phyloP scores from a whole-genome alignment of 306 rosid species.

The Cucumis hystrix region DNA sequence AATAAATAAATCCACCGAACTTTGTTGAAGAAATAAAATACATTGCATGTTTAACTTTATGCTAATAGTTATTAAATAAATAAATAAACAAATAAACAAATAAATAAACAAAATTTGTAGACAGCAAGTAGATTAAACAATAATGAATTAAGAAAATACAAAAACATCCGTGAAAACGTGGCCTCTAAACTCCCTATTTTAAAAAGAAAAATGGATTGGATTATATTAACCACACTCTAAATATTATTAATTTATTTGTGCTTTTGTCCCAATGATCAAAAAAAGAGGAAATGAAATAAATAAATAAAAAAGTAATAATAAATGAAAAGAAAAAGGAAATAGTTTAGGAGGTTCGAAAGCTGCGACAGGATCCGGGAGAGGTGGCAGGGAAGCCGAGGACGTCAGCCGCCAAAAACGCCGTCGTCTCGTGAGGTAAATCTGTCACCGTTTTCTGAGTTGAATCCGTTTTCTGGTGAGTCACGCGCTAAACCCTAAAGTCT shows the following conservation, averaged over 20 bases:
- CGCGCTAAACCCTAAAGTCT: too few relatives aligned
- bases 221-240: background rate
- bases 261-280: background rate
- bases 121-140: too few relatives aligned
- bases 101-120: too few relatives aligned
- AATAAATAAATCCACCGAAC: background rate
- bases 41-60: background rate
- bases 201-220: too few relatives aligned
- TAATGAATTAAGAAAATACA: background rate
- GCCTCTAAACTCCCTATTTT: too few relatives aligned
- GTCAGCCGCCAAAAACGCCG: conserved; percentile 19
- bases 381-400: conserved; percentile 23
- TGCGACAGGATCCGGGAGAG: conserved; percentile 39
- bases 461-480: too few relatives aligned
- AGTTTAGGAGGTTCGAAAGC: conserved; percentile 27
- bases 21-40: background rate
- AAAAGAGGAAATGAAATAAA: background rate
- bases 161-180: background rate
- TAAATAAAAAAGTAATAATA: background rate
- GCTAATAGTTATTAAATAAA: background rate
- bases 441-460: too few relatives aligned
- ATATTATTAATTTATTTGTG: background rate
- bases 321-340: background rate
- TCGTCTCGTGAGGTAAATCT: conserved; percentile 11
- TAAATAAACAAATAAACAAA: background rate